phyloP scores from a whole-genome alignment of 176 grass and related monocot species.

The Lolium rigidum region DNA sequence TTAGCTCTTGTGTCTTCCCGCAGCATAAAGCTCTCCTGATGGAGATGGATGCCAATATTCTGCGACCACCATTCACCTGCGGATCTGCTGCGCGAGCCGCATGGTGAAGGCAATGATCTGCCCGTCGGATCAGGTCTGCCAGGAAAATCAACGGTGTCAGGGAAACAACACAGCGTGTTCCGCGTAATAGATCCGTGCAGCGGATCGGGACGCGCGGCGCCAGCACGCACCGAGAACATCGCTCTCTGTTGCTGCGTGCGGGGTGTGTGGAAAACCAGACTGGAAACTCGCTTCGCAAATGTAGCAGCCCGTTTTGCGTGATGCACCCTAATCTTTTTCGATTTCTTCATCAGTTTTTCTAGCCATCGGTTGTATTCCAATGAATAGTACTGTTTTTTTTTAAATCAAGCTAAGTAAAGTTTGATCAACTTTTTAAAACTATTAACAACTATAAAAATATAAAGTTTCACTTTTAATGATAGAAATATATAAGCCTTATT shows the following conservation, averaged over 20 bases:
- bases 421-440: no score
- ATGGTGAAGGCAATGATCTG: rapidly evolving
- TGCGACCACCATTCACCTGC: conserved; percentile 28
- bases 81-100: conserved; percentile 11
- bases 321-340: background rate
- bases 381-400: no score
- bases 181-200: background rate
- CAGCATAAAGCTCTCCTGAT: background rate
- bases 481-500: no score
- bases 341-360: background rate
- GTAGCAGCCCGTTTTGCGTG: background rate
- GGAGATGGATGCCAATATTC: conserved; percentile 7
- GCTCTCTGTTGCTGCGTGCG: background rate
- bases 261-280: conserved; percentile 26
- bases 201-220: conserved; percentile 33
- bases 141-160: background rate
- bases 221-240: conserved; percentile 49
- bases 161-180: background rate
- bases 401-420: no score
- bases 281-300: conserved; percentile 32
- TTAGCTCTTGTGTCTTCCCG: background rate
- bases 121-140: background rate
- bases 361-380: no score
- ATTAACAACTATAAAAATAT: no score
- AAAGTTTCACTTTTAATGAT: no score